Evolutionary conservation across 2,329 filamentous ascomycete species (phyloP).

Genomic region (Fusarium sp.): DNA sequence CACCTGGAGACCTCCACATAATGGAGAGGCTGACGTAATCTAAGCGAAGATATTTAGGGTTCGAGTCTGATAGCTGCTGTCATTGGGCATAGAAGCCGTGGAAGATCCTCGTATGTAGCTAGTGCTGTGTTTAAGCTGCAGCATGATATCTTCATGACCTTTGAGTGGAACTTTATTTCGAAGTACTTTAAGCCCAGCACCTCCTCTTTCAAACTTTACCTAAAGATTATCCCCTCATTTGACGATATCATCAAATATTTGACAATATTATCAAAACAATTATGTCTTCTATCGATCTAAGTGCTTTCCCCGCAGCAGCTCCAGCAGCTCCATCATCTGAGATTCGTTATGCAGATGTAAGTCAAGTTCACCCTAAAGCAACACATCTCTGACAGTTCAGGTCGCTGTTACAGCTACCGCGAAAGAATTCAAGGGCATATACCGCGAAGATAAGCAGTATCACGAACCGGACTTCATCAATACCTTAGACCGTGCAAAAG

Average conservation of each 20-base stretch:
- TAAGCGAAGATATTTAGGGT: conserved; percentile 26
- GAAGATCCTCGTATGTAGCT: conserved; percentile 22
- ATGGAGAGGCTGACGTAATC: conserved; percentile 41
- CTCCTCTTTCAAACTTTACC: conserved; percentile 14
- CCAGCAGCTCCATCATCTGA: conserved; percentile 34
- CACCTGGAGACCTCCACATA: conserved; percentile 33
- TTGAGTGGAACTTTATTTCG: conserved; percentile 35
- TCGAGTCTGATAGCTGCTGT: conserved; percentile 10
- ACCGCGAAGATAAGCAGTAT: conserved; percentile 60
- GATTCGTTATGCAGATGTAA: conserved; percentile 45
- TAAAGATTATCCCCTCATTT: conserved; percentile 3
- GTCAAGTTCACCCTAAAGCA: neutral
- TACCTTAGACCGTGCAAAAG: conserved; percentile 55
- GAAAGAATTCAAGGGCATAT: conserved; percentile 62
- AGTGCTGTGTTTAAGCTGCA: conserved; percentile 26
- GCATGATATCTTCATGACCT: conserved; percentile 40
- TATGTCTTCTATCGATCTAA: conserved; percentile 41
- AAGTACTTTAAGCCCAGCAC: conserved; percentile 17
- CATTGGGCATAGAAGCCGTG: conserved; percentile 20
- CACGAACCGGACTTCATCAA: conserved; percentile 58
- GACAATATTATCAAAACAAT: neutral
- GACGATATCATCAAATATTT: neutral
- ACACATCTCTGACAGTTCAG: conserved; percentile 33
- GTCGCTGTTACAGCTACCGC: conserved; percentile 55
- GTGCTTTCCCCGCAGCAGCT: conserved; percentile 38